A percentile compares a stretch with the other conserved stretches of the same genome.
These are phyloP conservation scores for Aspergillus sp. DNA, from an alignment of 2,329 filamentous ascomycete genomes.

Conservation along the genomic window DNA sequence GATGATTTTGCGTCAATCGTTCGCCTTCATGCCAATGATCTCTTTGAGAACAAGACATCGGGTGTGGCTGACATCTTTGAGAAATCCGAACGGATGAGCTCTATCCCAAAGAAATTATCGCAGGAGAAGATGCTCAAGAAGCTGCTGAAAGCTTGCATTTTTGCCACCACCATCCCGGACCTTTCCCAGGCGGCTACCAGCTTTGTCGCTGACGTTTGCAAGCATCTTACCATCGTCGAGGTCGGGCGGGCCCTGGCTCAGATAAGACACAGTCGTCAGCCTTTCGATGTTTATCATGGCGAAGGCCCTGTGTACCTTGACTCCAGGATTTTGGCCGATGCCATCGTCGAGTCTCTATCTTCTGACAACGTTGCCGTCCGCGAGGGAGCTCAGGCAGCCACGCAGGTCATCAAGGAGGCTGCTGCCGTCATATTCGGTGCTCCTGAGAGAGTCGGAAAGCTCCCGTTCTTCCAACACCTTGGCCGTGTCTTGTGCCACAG, in stretches of 20 bases:
- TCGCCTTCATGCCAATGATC: constrained; percentile 83
- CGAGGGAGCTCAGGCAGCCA: constrained; percentile 75
- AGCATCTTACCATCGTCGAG: constrained; percentile 88
- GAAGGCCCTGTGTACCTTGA: constrained; percentile 87
- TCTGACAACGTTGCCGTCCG: constrained; percentile 79
- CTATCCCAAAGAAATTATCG: constrained; percentile 79
- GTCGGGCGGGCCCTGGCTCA: constrained; percentile 81
- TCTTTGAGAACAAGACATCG: constrained; percentile 69
- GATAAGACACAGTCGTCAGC: constrained; percentile 69
- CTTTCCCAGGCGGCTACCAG: constrained; percentile 72
- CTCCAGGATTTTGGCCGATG: constrained; percentile 80
- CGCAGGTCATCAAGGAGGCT: constrained; percentile 74
- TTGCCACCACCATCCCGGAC: constrained; percentile 76
- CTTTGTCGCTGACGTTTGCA: constrained; percentile 77
- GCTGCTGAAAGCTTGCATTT: constrained; percentile 83
- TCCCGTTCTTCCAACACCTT: constrained; percentile 82
- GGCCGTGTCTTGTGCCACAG: constrained; percentile 85
- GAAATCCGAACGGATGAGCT: constrained; percentile 73
- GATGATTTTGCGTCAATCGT: constrained; percentile 85
- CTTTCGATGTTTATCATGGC: constrained; percentile 80
- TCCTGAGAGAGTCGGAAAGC: constrained; percentile 65
- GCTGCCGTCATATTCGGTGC: constrained; percentile 76
- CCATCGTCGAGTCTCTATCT: constrained; percentile 83
- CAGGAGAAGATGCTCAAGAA: constrained; percentile 82
- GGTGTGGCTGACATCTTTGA: constrained; percentile 68